A percentile compares a stretch with the other conserved stretches of the same genome.
These are phyloP conservation scores for Periconia digitata DNA, from an alignment of 2,329 filamentous ascomycete species.

Conservation along the genomic window DNA sequence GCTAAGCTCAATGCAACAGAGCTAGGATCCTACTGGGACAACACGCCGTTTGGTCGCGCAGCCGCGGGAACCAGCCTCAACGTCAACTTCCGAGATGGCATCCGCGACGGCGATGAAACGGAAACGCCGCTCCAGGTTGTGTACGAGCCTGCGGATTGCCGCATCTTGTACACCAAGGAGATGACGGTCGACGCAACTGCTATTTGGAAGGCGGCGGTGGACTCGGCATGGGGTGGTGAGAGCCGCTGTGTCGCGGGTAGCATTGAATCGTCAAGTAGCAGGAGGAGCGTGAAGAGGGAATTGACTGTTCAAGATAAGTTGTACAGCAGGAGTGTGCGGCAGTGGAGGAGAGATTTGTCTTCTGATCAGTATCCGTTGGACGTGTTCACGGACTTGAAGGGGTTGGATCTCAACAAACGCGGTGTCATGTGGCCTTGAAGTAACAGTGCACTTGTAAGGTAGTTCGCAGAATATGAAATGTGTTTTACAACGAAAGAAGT, in stretches of 20 bases:
- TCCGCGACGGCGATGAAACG: slow-evolving; percentile 45
- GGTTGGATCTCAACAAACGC: slow-evolving; percentile 17
- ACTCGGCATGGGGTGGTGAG: slow-evolving; percentile 35
- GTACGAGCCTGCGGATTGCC: slow-evolving; percentile 63
- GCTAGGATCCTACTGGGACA: slow-evolving; percentile 34
- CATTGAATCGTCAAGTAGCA: slow-evolving; percentile 20
- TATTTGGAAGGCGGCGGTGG: slow-evolving; percentile 54
- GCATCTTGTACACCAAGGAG: slow-evolving; percentile 60
- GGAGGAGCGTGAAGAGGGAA: slow-evolving; percentile 24
- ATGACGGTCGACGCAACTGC: slow-evolving; percentile 57
- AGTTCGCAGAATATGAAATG: not conserved
- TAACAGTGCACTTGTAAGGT: not conserved
- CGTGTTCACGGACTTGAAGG: slow-evolving; percentile 34
- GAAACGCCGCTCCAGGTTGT: slow-evolving; percentile 61
- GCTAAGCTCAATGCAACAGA: slow-evolving; percentile 32
- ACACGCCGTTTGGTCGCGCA: slow-evolving; percentile 32
- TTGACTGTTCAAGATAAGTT: slow-evolving; percentile 24
- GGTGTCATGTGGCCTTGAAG: slow-evolving; percentile 31
- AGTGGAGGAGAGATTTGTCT: slow-evolving; percentile 31
- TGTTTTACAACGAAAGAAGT: too few relatives aligned
- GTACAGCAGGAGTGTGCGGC: slow-evolving; percentile 28
- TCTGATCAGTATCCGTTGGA: slow-evolving; percentile 38
- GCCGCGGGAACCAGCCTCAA: slow-evolving; percentile 29
- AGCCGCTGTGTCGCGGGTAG: slow-evolving; percentile 37
- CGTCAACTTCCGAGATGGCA: slow-evolving; percentile 45